These are phyloP conservation scores for Arbutus unedo DNA, from an alignment of 148 eudicot species.

Conservation along the genomic window DNA sequence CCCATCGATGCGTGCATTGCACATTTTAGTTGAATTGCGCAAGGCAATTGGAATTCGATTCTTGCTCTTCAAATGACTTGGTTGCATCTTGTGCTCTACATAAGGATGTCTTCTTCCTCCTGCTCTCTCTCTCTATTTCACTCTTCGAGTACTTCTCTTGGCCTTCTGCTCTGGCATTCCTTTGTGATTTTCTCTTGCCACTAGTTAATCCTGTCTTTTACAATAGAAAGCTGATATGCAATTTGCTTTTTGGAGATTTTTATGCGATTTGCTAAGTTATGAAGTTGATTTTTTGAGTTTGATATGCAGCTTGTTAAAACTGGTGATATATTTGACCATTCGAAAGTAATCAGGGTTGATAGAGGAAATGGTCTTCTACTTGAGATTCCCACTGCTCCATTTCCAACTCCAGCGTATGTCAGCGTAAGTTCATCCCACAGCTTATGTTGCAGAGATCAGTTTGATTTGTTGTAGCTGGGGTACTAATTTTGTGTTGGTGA, in stretches of 20 bases:
- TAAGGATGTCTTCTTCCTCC: not conserved
- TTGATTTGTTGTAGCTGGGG: not conserved
- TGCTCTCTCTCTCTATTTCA: not conserved
- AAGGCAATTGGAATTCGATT: not conserved
- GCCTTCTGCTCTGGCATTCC: not conserved
- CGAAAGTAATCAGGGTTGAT: constrained; percentile 76
- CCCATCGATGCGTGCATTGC: not conserved
- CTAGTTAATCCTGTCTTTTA: not conserved
- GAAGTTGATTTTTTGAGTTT: constrained; percentile 10
- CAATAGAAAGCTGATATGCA: constrained; percentile 4
- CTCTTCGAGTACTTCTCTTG: not conserved
- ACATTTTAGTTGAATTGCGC: not conserved
- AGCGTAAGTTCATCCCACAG: constrained; percentile 46
- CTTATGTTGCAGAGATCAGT: constrained; percentile 4
- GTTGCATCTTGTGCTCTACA: not conserved
- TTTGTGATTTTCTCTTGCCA: not conserved
- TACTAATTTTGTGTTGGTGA: constrained; percentile 13
- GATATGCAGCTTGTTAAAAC: constrained; percentile 58
- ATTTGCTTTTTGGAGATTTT: not conserved
- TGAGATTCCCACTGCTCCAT: constrained; percentile 67
- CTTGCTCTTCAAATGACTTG: not conserved
- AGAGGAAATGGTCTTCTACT: constrained; percentile 80
- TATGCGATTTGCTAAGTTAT: not conserved
- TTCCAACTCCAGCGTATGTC: constrained; percentile 85
- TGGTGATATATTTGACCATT: constrained; percentile 77